phyloP scores from a whole-genome alignment of 306 rosid genomes.

The Cotoneaster glaucophyllus region DNA sequence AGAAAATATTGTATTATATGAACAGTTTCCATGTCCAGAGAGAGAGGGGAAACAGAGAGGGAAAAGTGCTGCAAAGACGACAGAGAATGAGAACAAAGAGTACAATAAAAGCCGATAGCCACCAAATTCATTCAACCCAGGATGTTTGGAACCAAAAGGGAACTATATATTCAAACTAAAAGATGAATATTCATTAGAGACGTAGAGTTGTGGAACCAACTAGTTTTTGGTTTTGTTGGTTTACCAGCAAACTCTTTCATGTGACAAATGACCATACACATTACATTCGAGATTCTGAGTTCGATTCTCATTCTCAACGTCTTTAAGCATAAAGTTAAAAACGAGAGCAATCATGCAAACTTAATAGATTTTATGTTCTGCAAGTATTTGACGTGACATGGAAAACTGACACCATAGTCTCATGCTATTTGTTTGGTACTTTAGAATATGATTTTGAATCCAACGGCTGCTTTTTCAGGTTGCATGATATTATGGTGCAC shows the following conservation, averaged over 20 bases:
- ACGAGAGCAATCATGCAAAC: not conserved
- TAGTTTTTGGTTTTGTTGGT: not conserved
- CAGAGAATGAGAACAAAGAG: slow-evolving; percentile 1
- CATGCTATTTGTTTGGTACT: not conserved
- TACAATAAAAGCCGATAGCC: not conserved
- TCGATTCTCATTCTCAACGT: too few relatives aligned
- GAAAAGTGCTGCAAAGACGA: slow-evolving; percentile 19
- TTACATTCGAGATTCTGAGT: too few relatives aligned
- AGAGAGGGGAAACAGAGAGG: too few relatives aligned
- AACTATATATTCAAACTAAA: not conserved
- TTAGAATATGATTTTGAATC: not conserved
- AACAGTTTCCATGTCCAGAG: not conserved
- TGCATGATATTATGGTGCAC: not conserved
- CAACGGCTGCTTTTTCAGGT: not conserved
- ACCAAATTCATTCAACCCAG: slow-evolving; percentile 6
- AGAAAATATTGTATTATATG: not conserved
- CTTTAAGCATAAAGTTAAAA: too few relatives aligned
- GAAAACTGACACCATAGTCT: not conserved
- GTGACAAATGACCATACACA: not conserved
- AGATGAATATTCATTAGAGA: not conserved
- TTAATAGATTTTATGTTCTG: not conserved
- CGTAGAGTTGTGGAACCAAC: not conserved
- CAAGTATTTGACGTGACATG: not conserved
- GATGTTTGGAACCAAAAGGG: slow-evolving; percentile 1
- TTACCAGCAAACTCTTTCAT: not conserved